Conservation (phyloP, 352 stramenopile genomes). For the Pythium dissimile region DNA sequence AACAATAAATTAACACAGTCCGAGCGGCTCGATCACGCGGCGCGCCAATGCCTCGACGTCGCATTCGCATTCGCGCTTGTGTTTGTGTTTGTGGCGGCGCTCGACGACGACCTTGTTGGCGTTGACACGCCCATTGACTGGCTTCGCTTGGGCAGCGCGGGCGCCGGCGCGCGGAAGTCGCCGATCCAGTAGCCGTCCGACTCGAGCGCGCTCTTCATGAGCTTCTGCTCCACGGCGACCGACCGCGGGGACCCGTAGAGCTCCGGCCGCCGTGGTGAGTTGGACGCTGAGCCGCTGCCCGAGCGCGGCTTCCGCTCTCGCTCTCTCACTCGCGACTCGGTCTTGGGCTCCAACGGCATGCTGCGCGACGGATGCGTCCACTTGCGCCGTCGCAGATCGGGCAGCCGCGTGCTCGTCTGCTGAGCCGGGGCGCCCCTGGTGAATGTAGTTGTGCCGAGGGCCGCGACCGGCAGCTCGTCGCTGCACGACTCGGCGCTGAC, state of each 20-base stretch:
- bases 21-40: not conserved
- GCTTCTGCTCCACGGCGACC: slow-evolving; percentile 34
- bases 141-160: slow-evolving; percentile 29
- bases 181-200: slow-evolving; percentile 80
- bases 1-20: slow-evolving; percentile 1
- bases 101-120: not conserved
- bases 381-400: slow-evolving; percentile 14
- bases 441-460: not conserved
- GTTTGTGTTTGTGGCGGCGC: not conserved
- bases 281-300: slow-evolving; percentile 6
- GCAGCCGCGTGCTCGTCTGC: slow-evolving; percentile 5
- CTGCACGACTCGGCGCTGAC: slow-evolving; percentile 4
- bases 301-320: not conserved
- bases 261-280: slow-evolving; percentile 27
- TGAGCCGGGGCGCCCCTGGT: no score
- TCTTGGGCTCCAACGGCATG: slow-evolving; percentile 12
- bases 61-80: no score
- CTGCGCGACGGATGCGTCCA: slow-evolving; percentile 19
- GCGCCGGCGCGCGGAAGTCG: slow-evolving; percentile 52
- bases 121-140: slow-evolving; percentile 21
- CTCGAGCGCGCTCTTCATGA: slow-evolving; percentile 51
- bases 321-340: slow-evolving; percentile 7
- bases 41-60: not conserved
- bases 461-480: slow-evolving; percentile 10
- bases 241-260: slow-evolving; percentile 22